Percentiles rank a stretch among this genome's conserved stretches.
These are phyloP conservation scores for Suillus brevipes DNA, from an alignment of 768 basidiomycete genomes.

Conservation along the genomic window DNA sequence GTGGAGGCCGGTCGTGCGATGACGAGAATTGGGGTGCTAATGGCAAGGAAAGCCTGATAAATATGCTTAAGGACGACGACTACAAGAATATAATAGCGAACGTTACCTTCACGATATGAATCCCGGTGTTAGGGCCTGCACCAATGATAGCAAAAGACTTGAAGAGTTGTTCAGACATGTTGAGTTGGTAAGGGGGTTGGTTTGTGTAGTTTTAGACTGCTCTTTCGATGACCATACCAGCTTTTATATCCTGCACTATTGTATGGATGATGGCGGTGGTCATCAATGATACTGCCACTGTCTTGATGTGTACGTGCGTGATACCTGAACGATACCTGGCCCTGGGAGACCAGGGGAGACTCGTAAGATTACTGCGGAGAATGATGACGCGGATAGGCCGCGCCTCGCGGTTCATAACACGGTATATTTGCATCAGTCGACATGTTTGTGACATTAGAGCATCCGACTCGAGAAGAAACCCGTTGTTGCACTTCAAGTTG, in stretches of 20 bases:
- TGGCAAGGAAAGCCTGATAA: slow-evolving; percentile 13
- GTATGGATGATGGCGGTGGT: neutral
- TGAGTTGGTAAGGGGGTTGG: slow-evolving; percentile 29
- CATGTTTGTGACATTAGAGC: neutral
- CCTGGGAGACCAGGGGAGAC: neutral
- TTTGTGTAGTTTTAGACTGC: slow-evolving; percentile 9
- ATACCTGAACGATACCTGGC: neutral
- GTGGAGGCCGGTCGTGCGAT: slow-evolving; percentile 12
- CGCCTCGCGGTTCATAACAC: neutral
- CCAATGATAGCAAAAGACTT: slow-evolving; percentile 14
- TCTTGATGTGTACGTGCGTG: neutral
- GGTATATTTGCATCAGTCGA: neutral
- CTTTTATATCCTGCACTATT: neutral
- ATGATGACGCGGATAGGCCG: neutral
- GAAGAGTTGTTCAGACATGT: slow-evolving; percentile 10
- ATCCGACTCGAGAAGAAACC: neutral
- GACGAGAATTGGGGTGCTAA: slow-evolving; percentile 9
- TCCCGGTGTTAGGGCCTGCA: slow-evolving; percentile 7
- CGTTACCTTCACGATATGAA: slow-evolving; percentile 12
- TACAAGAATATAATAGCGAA: neutral
- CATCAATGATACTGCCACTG: neutral
- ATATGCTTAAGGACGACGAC: neutral
- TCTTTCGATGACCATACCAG: neutral
- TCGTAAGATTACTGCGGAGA: neutral
- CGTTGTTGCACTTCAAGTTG: neutral